Percentiles rank a stretch among this genome's conserved stretches.
These are phyloP conservation scores for Lactarius indigo DNA, from an alignment of 768 basidiomycete genomes.

Conservation along the genomic window DNA sequence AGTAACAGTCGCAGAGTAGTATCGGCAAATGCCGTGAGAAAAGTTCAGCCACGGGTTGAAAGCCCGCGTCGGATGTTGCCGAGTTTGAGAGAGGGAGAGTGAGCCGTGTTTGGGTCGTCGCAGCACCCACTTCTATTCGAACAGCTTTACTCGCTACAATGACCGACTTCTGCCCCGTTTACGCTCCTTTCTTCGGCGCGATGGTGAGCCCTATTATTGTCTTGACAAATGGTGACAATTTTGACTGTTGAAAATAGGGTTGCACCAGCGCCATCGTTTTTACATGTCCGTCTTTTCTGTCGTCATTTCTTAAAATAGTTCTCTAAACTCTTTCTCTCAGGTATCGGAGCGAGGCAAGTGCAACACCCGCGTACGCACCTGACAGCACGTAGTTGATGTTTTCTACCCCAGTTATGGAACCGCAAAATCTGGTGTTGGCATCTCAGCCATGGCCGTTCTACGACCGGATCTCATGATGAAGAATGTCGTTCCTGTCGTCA, in stretches of 20 bases:
- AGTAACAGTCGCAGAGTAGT: not conserved
- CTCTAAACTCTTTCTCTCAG: conserved; percentile 36
- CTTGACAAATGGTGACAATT: not conserved
- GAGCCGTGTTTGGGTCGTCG: not conserved
- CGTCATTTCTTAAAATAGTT: not conserved
- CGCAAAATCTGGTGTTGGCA: conserved; percentile 97
- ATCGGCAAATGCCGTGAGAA: not conserved
- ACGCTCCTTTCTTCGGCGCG: conserved; percentile 97
- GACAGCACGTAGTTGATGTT: not conserved
- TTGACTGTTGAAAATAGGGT: conserved; percentile 50
- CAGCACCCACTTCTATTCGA: not conserved
- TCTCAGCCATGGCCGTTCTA: conserved; percentile 93
- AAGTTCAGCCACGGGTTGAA: not conserved
- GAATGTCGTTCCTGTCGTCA: conserved; percentile 80
- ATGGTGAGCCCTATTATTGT: conserved; percentile 59
- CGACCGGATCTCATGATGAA: conserved; percentile 94
- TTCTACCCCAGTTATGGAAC: conserved; percentile 81
- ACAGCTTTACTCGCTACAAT: conserved; percentile 33
- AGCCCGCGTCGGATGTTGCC: not conserved
- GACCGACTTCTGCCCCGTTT: conserved; percentile 88
- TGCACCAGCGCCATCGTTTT: conserved; percentile 97
- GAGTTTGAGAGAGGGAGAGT: not conserved
- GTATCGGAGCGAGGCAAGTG: conserved; percentile 82
- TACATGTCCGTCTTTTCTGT: conserved; percentile 65
- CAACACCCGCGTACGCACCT: not conserved